A percentile compares a stretch with the other conserved stretches of the same genome.
These are phyloP conservation scores for Asterophora lycoperdoides DNA, from an alignment of 768 basidiomycete species.

Conservation along the genomic window DNA sequence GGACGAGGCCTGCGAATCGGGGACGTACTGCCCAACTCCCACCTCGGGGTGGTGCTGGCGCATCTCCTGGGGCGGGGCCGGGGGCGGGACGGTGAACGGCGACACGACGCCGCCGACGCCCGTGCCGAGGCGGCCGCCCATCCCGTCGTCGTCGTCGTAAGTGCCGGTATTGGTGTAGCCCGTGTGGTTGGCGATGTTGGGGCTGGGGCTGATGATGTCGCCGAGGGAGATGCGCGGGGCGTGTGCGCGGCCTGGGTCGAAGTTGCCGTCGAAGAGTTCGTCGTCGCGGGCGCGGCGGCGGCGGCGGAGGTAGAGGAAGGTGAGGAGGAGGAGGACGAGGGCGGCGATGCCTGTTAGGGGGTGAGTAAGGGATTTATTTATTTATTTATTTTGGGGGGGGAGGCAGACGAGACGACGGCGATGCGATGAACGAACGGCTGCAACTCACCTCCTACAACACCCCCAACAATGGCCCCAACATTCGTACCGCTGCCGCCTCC, in stretches of 20 bases:
- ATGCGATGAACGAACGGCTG: not conserved
- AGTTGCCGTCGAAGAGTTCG: slow-evolving; percentile 37
- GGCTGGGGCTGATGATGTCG: slow-evolving; percentile 10
- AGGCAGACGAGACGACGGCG: not conserved
- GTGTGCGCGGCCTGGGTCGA: slow-evolving; percentile 33
- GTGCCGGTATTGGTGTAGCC: too few species aligned
- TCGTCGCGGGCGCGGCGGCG: slow-evolving; percentile 19
- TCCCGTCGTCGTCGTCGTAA: slow-evolving; percentile 27
- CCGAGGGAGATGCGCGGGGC: slow-evolving; percentile 11
- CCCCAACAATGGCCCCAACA: slow-evolving; percentile 46
- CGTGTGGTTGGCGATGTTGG: too few species aligned
- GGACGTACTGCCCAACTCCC: not conserved
- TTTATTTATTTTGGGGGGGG: too few species aligned
- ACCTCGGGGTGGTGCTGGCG: not conserved
- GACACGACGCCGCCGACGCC: slow-evolving; percentile 31
- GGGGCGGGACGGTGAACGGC: slow-evolving; percentile 23
- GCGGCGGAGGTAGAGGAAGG: slow-evolving; percentile 26
- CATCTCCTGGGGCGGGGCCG: not conserved
- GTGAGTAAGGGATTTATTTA: too few species aligned
- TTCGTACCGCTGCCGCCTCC: too few species aligned
- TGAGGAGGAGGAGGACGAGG: slow-evolving; percentile 20
- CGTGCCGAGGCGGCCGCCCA: slow-evolving; percentile 29
- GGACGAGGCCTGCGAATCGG: too few species aligned
- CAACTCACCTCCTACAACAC: slow-evolving; percentile 44
- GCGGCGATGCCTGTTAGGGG: slow-evolving; percentile 31